Conservation (phyloP, 2,329 filamentous ascomycete genomes). For the Pyrenophora tritici-repentis region DNA sequence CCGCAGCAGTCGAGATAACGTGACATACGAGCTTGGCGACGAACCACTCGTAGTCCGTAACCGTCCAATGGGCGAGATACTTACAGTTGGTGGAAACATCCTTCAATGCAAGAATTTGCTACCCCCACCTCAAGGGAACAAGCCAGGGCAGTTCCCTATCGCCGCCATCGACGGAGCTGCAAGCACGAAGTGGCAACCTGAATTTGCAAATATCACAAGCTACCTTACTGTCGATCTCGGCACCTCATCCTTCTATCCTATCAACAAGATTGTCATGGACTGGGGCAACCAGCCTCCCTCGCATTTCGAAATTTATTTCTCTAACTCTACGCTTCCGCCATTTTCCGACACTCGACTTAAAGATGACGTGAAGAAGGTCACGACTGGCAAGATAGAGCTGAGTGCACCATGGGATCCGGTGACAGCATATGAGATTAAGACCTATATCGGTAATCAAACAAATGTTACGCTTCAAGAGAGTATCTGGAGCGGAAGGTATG, state of each 20-base stretch:
- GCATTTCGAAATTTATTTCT: conserved; percentile 60
- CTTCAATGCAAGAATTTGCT: conserved; percentile 65
- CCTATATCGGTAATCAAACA: conserved; percentile 53
- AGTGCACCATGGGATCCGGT: conserved; percentile 49
- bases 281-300: conserved; percentile 63
- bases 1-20: conserved; percentile 34
- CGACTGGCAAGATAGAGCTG: conserved; percentile 43
- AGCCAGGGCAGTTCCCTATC: conserved; percentile 71
- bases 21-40: conserved; percentile 53
- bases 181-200: conserved; percentile 70
- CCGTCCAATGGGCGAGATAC: conserved; percentile 59
- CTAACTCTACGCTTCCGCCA: conserved; percentile 51
- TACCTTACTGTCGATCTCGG: conserved; percentile 62
- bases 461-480: conserved; percentile 47
- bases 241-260: conserved; percentile 43
- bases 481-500: conserved; percentile 53
- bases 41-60: conserved; percentile 63
- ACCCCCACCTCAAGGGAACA: conserved; percentile 45
- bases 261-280: conserved; percentile 61
- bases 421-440: conserved; percentile 43
- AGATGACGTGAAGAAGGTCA: conserved; percentile 23
- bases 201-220: conserved; percentile 54
- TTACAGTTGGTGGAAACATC: conserved; percentile 64
- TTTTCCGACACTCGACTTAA: conserved; percentile 10
- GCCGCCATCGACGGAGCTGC: conserved; percentile 69